Evolutionary conservation across 306 rosid species (phyloP), one percentile per base, ranked within the genome.

Genomic region (Pyrus bretschneideri): DNA sequence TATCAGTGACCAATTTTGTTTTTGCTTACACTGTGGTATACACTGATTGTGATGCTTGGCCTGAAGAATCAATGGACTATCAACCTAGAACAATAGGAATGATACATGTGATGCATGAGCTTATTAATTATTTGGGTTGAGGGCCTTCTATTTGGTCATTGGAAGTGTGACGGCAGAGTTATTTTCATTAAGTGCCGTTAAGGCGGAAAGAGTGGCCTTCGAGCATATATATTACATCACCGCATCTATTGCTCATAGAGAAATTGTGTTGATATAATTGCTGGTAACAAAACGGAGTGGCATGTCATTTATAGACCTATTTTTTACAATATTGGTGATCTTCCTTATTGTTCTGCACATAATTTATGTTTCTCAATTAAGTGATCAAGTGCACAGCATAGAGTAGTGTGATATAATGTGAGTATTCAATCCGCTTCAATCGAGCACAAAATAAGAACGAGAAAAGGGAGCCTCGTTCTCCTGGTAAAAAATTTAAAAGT

Each of bases 1-100:
- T 72, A 72, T 52, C 57, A 54, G 18, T 61, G n/a, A 67, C 73
- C 71, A 46, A 58, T 46, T 65, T 77, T 54, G 7, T 58, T 42
- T 38, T 76, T 15, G 21, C 33, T 11, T 14, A 1, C 8, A 44
- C 21, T 19, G 12, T 67, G 9, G 4, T 21, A 22, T 27, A 66
- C 72, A 15, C 57, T 38, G 19, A 51, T 11, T 38, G 29, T 51
- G 40, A 25, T 62, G 60, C 58, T 11, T 74, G 57, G 44, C 21
- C 30, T 19, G 15, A n/a, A 25, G 67, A 57, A 4, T 18, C 3
- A 38, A 23, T 38, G 52, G 27, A 10, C 60, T 15, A 18, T 71
- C 49, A 59, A 15, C 57, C 25, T 40, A 49, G 54, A 14, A 49
- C 19, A 15, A 49, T 49, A 14, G 19, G 54, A 49, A 49, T 14